phyloP scores from a whole-genome alignment of 2,329 filamentous ascomycete species.

The Lachnellula occidentalis region DNA sequence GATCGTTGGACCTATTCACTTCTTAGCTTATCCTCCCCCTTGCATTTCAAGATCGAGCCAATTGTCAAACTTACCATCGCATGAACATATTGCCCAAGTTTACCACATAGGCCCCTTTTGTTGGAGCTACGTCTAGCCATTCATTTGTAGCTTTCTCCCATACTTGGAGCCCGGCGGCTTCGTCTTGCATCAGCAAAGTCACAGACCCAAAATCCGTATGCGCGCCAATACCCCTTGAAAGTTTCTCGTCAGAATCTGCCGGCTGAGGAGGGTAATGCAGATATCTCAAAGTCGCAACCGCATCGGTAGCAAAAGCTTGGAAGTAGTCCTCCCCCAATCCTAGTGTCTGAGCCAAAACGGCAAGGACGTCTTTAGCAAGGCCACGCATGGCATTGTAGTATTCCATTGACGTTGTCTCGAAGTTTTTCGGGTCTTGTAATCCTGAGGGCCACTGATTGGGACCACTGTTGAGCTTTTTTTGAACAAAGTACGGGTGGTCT shows the following conservation, averaged over 20 bases:
- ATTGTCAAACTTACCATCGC: conserved; percentile 38
- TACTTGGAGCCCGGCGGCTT: conserved; percentile 42
- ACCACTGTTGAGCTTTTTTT: conserved; percentile 34
- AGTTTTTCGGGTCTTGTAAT: conserved; percentile 17
- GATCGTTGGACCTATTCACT: no score
- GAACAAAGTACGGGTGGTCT: conserved; percentile 31
- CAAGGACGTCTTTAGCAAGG: conserved; percentile 38
- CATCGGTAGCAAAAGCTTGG: conserved; percentile 35
- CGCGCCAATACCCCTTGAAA: conserved; percentile 44
- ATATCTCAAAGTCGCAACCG: conserved; percentile 38
- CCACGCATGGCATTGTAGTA: conserved; percentile 37
- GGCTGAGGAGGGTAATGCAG: conserved; percentile 44
- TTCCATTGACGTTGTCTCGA: conserved; percentile 34
- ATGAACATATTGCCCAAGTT: conserved; percentile 44
- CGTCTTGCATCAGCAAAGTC: conserved; percentile 47
- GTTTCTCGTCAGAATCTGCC: conserved; percentile 16
- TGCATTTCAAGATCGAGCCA: conserved; percentile 40
- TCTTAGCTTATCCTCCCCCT: no score
- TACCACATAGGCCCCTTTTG: conserved; percentile 41
- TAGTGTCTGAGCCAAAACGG: conserved; percentile 37
- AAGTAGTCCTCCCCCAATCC: conserved; percentile 36
- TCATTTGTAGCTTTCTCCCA: conserved; percentile 31
- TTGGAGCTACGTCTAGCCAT: conserved; percentile 40
- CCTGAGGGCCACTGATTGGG: conserved; percentile 38
- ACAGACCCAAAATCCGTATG: conserved; percentile 48